A percentile compares a stretch with the other conserved stretches of the same genome.
These are phyloP conservation scores for Melocanna baccifera DNA, from an alignment of 176 grass and related monocot species.

Conservation along the genomic window DNA sequence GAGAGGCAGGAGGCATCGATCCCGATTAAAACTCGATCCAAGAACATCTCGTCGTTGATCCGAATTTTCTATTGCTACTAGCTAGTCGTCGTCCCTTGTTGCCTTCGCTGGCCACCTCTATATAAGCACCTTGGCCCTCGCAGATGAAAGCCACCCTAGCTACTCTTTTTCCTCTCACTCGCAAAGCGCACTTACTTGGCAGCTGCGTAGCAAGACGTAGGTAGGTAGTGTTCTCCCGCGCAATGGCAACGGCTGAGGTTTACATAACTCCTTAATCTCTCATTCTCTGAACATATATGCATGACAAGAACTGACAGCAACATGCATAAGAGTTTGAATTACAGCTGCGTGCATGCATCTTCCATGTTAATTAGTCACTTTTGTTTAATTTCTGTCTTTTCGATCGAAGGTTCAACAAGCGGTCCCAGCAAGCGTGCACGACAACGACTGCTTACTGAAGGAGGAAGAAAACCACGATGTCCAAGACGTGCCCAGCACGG, in stretches of 20 bases:
- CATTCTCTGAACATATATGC: not conserved
- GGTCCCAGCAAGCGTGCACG: not conserved
- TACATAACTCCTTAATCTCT: not conserved
- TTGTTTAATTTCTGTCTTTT: not conserved
- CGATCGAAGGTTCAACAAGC: constrained; percentile 8
- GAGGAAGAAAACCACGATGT: not conserved
- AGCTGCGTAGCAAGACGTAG: no score
- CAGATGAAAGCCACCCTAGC: no score
- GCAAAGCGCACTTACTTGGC: no score
- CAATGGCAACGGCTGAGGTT: constrained; percentile 39
- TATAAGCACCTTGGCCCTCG: no score
- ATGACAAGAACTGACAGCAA: no score
- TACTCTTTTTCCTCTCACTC: no score
- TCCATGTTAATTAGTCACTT: not conserved
- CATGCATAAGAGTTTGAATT: not conserved
- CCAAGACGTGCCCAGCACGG: not conserved
- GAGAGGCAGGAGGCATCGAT: not conserved
- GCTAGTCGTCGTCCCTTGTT: no score
- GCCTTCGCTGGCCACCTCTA: no score
- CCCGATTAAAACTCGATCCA: constrained; percentile 10
- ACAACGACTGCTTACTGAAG: not conserved
- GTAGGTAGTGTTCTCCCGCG: not conserved
- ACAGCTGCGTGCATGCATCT: not conserved
- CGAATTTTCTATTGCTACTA: no score
- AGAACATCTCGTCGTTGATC: not conserved